A percentile compares a stretch with the other conserved stretches of the same genome.
Conservation (phyloP, 176 grass and related monocot species). For the Coix lacrymajobi region DNA sequence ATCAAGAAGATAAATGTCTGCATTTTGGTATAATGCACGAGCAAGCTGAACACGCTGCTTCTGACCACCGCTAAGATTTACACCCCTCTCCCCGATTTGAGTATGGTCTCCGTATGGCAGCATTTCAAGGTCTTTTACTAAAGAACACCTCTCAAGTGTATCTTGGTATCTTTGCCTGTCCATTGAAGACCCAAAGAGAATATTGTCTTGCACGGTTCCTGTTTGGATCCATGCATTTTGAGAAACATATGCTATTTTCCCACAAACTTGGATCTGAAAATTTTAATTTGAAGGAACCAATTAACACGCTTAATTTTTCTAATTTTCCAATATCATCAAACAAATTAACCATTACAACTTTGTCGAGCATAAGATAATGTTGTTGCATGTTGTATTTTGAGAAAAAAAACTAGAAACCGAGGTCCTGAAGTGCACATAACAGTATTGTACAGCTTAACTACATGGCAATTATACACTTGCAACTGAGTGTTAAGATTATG, state of each 20-base stretch:
- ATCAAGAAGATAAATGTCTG: slow-evolving; percentile 89
- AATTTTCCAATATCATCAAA: background rate
- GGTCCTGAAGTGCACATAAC: background rate
- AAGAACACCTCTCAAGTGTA: slow-evolving; percentile 65
- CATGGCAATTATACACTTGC: slow-evolving; percentile 1
- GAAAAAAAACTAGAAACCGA: background rate
- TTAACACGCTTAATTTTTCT: background rate
- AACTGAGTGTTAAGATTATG: background rate
- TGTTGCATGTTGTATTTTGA: background rate
- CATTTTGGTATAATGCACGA: slow-evolving; percentile 84
- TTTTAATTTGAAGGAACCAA: background rate
- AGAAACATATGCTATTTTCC: slow-evolving; percentile 80
- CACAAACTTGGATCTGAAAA: slow-evolving; percentile 74
- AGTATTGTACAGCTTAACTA: background rate
- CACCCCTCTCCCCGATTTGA: slow-evolving; percentile 88
- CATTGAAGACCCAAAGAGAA: slow-evolving; percentile 76
- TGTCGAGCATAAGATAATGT: background rate
- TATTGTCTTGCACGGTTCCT: slow-evolving; percentile 83
- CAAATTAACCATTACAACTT: background rate
- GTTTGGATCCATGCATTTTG: slow-evolving; percentile 97
- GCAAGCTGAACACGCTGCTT: slow-evolving; percentile 94
- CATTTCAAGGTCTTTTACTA: slow-evolving; percentile 79
- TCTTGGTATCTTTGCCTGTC: slow-evolving; percentile 64
- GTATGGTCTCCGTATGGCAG: slow-evolving; percentile 69
- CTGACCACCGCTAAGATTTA: slow-evolving; percentile 96